Evolutionary conservation across 352 stramenopile species (phyloP).

Genomic region (Globisporangium cystogenes): DNA sequence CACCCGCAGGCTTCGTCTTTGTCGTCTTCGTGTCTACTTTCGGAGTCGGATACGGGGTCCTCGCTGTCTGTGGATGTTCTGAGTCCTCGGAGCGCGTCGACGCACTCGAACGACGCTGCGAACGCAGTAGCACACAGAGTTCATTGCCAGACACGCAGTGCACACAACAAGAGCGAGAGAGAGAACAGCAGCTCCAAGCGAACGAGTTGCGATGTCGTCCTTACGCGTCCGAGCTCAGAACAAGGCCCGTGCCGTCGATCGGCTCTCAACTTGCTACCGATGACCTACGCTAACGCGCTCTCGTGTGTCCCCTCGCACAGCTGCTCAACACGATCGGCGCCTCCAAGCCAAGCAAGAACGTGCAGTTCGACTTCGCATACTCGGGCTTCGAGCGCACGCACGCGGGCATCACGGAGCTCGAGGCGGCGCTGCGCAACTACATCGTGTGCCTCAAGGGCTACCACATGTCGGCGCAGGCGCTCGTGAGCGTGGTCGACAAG

Average conservation of each 20-base stretch:
- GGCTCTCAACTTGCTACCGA: too few relatives aligned
- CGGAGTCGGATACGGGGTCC: too few relatives aligned
- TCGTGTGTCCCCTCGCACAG: conserved; percentile 11
- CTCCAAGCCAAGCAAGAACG: conserved; percentile 71
- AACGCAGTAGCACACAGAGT: too few relatives aligned
- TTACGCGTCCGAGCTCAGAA: conserved; percentile 71
- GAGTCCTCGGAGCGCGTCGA: too few relatives aligned
- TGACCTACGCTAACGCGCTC: not conserved
- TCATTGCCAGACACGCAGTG: not conserved
- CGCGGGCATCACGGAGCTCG: conserved; percentile 34
- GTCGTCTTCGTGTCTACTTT: too few relatives aligned
- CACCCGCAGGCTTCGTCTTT: too few relatives aligned
- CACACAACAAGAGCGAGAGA: too few relatives aligned
- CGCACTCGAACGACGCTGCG: too few relatives aligned
- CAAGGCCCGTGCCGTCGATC: conserved; percentile 34
- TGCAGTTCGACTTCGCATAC: conserved; percentile 63
- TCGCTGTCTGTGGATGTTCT: too few relatives aligned
- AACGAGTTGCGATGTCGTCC: conserved; percentile 49
- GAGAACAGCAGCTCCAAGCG: not conserved
- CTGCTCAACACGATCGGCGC: conserved; percentile 59
- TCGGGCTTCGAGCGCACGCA: conserved; percentile 58
- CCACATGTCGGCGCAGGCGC: conserved; percentile 44
- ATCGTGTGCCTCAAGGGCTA: conserved; percentile 53
- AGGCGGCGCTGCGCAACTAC: conserved; percentile 49
- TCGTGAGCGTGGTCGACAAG: conserved; percentile 54